Evolutionary conservation across 2,329 filamentous ascomycete genomes (phyloP).

Genomic region (Cladobotryum protrusum): DNA sequence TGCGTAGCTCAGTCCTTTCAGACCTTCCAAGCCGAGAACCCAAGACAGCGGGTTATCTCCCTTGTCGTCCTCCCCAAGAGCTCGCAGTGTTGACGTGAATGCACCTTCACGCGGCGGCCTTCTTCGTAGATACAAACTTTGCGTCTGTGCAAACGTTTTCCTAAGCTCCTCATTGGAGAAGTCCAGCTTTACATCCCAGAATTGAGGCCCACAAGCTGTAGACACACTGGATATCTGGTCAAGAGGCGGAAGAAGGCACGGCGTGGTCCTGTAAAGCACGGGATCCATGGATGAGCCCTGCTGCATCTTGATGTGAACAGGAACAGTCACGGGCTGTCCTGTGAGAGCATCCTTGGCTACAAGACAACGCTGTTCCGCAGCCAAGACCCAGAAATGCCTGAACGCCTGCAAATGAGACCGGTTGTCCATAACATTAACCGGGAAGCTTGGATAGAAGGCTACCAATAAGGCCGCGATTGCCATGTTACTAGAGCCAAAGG

Average conservation of each 20-base stretch:
- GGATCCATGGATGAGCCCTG: conserved; percentile 31
- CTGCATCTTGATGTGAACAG: conserved; percentile 59
- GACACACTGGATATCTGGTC: conserved; percentile 54
- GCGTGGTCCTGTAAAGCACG: conserved; percentile 41
- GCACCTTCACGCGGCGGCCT: conserved; percentile 61
- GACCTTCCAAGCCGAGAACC: conserved; percentile 62
- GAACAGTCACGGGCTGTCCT: conserved; percentile 67
- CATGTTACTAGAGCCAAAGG: conserved; percentile 81
- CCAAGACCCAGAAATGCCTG: conserved; percentile 94
- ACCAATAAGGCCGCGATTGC: conserved; percentile 81
- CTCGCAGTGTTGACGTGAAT: conserved; percentile 69
- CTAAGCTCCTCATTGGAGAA: conserved; percentile 61
- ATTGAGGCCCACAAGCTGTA: conserved; percentile 56
- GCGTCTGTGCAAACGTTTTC: conserved; percentile 56
- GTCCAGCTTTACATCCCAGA: conserved; percentile 78
- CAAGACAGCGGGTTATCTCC: conserved; percentile 56
- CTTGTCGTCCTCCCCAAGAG: conserved; percentile 48
- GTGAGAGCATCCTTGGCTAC: conserved; percentile 84
- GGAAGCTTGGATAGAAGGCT: conserved; percentile 91
- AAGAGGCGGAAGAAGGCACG: conserved; percentile 59
- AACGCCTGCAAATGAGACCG: conserved; percentile 93
- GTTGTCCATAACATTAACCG: conserved; percentile 84
- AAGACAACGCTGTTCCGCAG: conserved; percentile 81
- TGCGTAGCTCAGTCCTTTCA: conserved; percentile 50
- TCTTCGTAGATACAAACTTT: conserved; percentile 68